Evolutionary conservation across 768 basidiomycete genomes (phyloP).

Genomic region (Lyophyllum semitale): DNA sequence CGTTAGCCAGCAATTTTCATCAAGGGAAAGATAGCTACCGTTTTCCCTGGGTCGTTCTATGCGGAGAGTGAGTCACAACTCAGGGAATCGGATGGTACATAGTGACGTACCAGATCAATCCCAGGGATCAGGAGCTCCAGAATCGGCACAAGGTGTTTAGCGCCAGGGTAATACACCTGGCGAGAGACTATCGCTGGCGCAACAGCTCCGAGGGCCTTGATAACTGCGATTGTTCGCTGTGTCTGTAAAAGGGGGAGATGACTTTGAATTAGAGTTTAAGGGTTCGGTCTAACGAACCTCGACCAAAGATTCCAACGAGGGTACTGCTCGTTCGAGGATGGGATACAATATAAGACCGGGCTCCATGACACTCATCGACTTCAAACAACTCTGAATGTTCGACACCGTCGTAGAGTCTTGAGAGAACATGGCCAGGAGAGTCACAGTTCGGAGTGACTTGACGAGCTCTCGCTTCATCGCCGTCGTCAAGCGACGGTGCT

Average conservation of each 20-base stretch:
- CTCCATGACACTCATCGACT: constrained; percentile 82
- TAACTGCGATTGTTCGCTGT: constrained; percentile 81
- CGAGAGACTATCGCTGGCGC: constrained; percentile 81
- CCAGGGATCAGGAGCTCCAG: constrained; percentile 83
- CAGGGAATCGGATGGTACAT: background rate
- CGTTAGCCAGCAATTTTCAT: constrained; percentile 8
- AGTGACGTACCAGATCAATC: constrained; percentile 71
- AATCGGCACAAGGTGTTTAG: constrained; percentile 78
- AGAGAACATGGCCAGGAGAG: constrained; percentile 88
- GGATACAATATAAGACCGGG: constrained; percentile 84
- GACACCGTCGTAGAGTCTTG: constrained; percentile 73
- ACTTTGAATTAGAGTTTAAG: background rate
- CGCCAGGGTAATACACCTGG: constrained; percentile 77
- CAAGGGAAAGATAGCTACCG: constrained; percentile 39
- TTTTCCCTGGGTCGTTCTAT: constrained; percentile 80
- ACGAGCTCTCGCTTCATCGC: constrained; percentile 85
- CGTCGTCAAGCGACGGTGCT: constrained; percentile 77
- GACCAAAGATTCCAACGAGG: constrained; percentile 84
- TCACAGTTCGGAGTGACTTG: constrained; percentile 77
- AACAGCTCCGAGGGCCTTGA: constrained; percentile 82
- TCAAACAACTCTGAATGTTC: constrained; percentile 79
- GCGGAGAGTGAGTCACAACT: background rate
- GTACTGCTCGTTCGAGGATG: constrained; percentile 80
- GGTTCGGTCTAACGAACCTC: constrained; percentile 51
- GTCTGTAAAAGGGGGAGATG: constrained; percentile 49